Evolutionary conservation across 2,329 filamentous ascomycete genomes (phyloP).

Genomic region (Grosmannia penicillata): DNA sequence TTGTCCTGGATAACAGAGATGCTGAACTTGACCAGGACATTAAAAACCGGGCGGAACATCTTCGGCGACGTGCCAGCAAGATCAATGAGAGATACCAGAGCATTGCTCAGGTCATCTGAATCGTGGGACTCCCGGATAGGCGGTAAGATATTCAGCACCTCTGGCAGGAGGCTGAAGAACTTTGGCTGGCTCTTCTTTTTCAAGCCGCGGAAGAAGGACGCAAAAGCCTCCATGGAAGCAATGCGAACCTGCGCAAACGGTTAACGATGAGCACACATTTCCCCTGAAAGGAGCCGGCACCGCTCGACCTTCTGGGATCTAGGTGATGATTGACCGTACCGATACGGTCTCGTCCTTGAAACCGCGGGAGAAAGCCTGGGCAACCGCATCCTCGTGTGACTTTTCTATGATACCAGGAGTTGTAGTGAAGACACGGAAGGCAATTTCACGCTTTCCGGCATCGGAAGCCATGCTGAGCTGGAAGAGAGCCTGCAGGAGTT

Average conservation of each 20-base stretch:
- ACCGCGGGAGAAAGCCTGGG: conserved; percentile 75
- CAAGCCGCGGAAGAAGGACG: conserved; percentile 86
- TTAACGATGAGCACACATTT: too few relatives aligned
- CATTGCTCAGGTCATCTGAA: conserved; percentile 80
- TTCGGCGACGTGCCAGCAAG: conserved; percentile 87
- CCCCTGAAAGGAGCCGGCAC: too few relatives aligned
- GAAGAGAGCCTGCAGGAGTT: conserved; percentile 75
- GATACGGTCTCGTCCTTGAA: conserved; percentile 79
- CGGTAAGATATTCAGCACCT: conserved; percentile 85
- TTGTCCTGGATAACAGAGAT: conserved; percentile 93
- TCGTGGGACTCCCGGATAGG: conserved; percentile 86
- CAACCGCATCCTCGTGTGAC: conserved; percentile 83
- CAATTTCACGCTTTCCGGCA: conserved; percentile 72
- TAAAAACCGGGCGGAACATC: conserved; percentile 96
- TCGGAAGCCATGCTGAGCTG: conserved; percentile 79
- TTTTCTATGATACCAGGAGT: conserved; percentile 93
- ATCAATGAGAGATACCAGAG: conserved; percentile 82
- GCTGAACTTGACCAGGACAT: conserved; percentile 81
- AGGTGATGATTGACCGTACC: conserved; percentile 30
- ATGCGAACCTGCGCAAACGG: conserved; percentile 54
- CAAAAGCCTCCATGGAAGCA: conserved; percentile 91
- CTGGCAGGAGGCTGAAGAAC: conserved; percentile 75
- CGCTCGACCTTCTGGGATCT: background rate
- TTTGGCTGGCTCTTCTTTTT: conserved; percentile 76
- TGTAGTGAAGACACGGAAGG: conserved; percentile 88